Evolutionary conservation across 768 basidiomycete genomes (phyloP), one percentile per base, ranked within the genome.

Genomic region (Saitozyma podzolica): DNA sequence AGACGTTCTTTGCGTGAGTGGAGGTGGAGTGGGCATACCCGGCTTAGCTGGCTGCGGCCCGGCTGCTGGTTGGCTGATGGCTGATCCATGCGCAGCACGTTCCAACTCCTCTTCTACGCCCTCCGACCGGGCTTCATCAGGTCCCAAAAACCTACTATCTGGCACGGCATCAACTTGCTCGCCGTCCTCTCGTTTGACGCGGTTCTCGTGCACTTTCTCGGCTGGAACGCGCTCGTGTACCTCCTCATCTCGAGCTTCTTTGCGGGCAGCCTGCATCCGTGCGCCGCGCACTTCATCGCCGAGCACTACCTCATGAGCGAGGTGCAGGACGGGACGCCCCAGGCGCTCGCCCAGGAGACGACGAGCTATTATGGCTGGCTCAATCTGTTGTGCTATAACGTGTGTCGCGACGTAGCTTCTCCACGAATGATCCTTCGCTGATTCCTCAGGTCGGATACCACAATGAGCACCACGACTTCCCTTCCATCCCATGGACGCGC

Each of bases 391-490:
- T 91, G 92, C 13, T 99, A 97, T 80, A 99, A 99, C 68, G 95
- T 91, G 64, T 63, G 89, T 70, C 11, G 51, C 59, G 39, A 45
- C 39, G 56, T 47, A 40, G 8, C 50, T 42, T 11, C 13, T 59
- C 16, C 29, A 7, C 10, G 16, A 2, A 49, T 1, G 16, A 13
- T 3, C 19, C 53, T 2, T 9, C 50, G 58, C 49, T 62, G 43
- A 62, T 47, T 13, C 20, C 19, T 17, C 67, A 92, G 91, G 91
- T 97, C 68, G 96, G 96, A 45, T 98, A 97, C 77, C 96, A 99
- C 79, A 97, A 99, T 80, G 96, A 98, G 74, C 96, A 99, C 80
- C 96, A 99, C 80, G 96, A 99, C 81, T 98, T 99, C 80, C 94
- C 96, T 8, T 92, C 92, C 11, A 81, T 99, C 0, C 85, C 96